phyloP scores from a whole-genome alignment of 202 grass and related monocot species.

The Schoenoplectus tabernaemontani region DNA sequence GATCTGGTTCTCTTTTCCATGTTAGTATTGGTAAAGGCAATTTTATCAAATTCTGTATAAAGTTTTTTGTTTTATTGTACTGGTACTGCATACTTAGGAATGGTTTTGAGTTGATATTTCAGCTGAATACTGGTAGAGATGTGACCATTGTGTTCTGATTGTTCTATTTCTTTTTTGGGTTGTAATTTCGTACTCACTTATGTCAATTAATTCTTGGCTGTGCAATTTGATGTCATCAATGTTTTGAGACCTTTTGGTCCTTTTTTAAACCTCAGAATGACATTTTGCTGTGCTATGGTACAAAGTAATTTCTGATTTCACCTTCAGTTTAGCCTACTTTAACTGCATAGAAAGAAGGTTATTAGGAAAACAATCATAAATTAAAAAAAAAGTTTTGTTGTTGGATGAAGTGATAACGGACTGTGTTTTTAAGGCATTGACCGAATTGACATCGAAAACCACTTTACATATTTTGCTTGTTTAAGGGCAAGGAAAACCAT shows the following conservation, averaged over 20 bases:
- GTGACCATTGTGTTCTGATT: not conserved
- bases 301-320: not conserved
- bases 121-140: not conserved
- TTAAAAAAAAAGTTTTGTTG: not conserved
- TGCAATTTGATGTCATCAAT: not conserved
- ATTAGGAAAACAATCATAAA: not conserved
- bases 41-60: not conserved
- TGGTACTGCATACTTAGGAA: not conserved
- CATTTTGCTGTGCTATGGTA: not conserved
- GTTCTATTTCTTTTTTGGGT: not conserved
- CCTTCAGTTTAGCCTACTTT: not conserved
- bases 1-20: not conserved
- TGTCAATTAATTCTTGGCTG: not conserved
- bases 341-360: not conserved
- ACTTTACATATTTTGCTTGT: not conserved
- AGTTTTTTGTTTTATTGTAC: not conserved
- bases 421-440: not conserved
- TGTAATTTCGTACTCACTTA: not conserved
- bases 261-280: not conserved
- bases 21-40: not conserved
- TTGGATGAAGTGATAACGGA: not conserved
- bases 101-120: not conserved
- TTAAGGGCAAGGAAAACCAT: not conserved
- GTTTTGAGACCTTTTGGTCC: not conserved
- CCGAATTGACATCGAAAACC: not conserved